Base-by-base conservation (phyloP, 352 stramenopile species). In the Pythium biforme region DNA sequence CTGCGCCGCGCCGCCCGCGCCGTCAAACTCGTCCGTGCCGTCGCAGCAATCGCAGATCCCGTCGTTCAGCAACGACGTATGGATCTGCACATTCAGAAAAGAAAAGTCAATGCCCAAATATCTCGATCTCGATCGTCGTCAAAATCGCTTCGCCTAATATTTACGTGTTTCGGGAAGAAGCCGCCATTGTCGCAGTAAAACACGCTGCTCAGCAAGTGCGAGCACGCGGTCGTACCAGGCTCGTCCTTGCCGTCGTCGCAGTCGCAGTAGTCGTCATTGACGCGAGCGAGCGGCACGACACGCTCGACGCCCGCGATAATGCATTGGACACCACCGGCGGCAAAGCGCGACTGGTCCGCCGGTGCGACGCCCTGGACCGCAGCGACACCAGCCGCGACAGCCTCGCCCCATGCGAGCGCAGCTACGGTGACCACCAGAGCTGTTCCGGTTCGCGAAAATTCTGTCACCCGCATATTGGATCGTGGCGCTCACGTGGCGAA, bases 31-130 rank as follows among this genome's bases (percentile, higher is more conserved):
- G 61, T 99, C 96, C 15, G 82, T 84, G 12, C 96, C 97, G 68
- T 99, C 95, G 59, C 97, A 99, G 73, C 97, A 99, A 79, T 99
- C 96, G 66, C 97, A 99, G 55, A 99, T 83, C 11, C 90, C 93
- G 70, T 99, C 97, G 43, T 96, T 73, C 25, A 99, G 66, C 17
- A 86, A 72, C 1, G 89, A 97, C 6, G 84, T 84, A 12, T 89
- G 83, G 37, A 91, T 86, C 66, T 86, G 22, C 41, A 40, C 14
- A 6, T 14, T 1, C 25, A 20, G 17, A 43, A n/a, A 12, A 14
- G 1, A 14, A n/a, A 43, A 1, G 15, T 43, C 37, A 20, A 43
- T 9, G n/a, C 14, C 1, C 2, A 31, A 20, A 52, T 10, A 40
- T 43, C 26, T 15, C 10, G 6, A n/a, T n/a, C n/a, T n/a, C n/a